Evolutionary conservation across 2,329 filamentous ascomycete species (phyloP).

Genomic region (Pseudogymnoascus pannorum): DNA sequence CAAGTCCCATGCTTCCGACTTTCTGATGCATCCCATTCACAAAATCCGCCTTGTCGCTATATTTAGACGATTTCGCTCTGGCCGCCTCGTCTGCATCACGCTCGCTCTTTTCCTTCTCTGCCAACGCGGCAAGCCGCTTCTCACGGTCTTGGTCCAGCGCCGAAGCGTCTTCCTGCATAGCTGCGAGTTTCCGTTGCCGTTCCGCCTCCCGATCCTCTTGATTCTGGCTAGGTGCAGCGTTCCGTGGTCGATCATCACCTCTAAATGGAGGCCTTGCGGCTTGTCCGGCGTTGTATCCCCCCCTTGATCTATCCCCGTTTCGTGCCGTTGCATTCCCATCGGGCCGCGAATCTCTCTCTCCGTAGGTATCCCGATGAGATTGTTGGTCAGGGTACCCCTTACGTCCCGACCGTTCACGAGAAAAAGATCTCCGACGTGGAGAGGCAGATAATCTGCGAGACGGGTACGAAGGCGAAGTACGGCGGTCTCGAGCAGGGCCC

Average conservation of each 20-base stretch:
- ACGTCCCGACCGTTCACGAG: slow-evolving; percentile 5
- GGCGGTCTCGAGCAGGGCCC: slow-evolving; percentile 23
- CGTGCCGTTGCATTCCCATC: slow-evolving; percentile 35
- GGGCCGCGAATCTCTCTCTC: slow-evolving; percentile 31
- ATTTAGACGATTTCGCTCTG: slow-evolving; percentile 50
- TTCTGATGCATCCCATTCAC: slow-evolving; percentile 56
- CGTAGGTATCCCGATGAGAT: slow-evolving; percentile 21
- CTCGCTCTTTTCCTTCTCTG: slow-evolving; percentile 55
- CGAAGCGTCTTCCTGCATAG: slow-evolving; percentile 64
- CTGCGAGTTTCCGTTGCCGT: slow-evolving; percentile 59
- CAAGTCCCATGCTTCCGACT: slow-evolving; percentile 44
- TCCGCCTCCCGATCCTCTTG: slow-evolving; percentile 43
- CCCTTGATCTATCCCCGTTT: slow-evolving; percentile 14
- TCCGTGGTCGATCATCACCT: slow-evolving; percentile 19
- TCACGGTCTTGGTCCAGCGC: slow-evolving; percentile 65
- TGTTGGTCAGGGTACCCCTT: not conserved
- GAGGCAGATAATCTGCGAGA: slow-evolving; percentile 29
- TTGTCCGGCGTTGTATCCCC: not conserved
- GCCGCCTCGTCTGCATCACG: slow-evolving; percentile 60
- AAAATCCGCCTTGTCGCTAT: slow-evolving; percentile 58
- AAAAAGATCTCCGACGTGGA: not conserved
- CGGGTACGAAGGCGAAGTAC: slow-evolving; percentile 29
- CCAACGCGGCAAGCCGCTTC: slow-evolving; percentile 58
- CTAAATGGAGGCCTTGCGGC: not conserved
- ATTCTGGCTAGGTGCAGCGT: not conserved